Evolutionary conservation across 2,329 filamentous ascomycete genomes (phyloP).

Genomic region (Colletotrichum destructivum): DNA sequence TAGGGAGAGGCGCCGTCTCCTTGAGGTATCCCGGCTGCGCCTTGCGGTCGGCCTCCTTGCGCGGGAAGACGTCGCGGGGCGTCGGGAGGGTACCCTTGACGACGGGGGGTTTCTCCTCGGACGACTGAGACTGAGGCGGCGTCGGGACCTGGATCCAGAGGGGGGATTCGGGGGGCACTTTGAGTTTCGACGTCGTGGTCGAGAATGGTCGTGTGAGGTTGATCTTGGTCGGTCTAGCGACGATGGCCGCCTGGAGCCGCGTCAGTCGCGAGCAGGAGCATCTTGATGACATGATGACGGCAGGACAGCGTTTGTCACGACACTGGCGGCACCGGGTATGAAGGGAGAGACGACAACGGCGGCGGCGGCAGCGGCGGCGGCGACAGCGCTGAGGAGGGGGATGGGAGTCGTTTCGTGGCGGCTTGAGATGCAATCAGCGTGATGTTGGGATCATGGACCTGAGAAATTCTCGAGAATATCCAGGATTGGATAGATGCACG

Average conservation of each 20-base stretch:
- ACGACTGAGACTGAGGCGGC: conserved; percentile 83
- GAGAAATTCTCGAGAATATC: conserved; percentile 43
- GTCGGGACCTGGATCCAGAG: conserved; percentile 87
- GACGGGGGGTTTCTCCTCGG: conserved; percentile 60
- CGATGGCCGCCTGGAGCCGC: conserved; percentile 30
- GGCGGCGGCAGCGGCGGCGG: not conserved
- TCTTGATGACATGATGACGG: conserved; percentile 39
- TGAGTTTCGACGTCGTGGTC: conserved; percentile 48
- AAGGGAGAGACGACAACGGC: conserved; percentile 4
- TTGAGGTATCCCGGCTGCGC: conserved; percentile 72
- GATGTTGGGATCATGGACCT: conserved; percentile 34
- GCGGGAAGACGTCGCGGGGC: conserved; percentile 84
- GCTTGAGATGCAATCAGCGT: conserved; percentile 27
- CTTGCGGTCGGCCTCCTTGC: conserved; percentile 72
- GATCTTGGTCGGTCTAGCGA: conserved; percentile 22
- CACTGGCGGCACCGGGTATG: conserved; percentile 14
- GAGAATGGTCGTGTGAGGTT: conserved; percentile 51
- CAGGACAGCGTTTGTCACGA: conserved; percentile 21
- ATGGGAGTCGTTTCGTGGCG: conserved; percentile 23
- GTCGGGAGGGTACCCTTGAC: conserved; percentile 87
- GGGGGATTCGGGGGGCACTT: conserved; percentile 83
- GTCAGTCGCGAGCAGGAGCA: conserved; percentile 40
- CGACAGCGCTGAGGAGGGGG: conserved; percentile 4
- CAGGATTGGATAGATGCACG: conserved; percentile 24
- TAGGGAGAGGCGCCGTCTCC: conserved; percentile 70